A percentile compares a stretch with the other conserved stretches of the same genome.
Conservation (phyloP, 129 eudicot species). For the Ambrosia trifida region DNA sequence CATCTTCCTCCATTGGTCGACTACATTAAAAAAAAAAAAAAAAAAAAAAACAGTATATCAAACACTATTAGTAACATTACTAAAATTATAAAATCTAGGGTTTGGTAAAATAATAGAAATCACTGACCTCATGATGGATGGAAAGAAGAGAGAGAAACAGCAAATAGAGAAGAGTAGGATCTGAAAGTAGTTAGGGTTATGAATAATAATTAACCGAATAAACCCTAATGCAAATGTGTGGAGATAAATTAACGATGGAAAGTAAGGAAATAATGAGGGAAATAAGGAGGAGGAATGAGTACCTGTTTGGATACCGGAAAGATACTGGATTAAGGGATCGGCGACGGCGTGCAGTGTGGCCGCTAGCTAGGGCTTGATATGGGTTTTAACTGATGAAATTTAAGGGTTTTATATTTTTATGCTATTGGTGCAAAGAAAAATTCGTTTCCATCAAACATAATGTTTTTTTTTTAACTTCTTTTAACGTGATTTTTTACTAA, state of each 20-base stretch:
- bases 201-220: background rate
- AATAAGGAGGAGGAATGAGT: background rate
- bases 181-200: conserved; percentile 35
- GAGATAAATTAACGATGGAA: background rate
- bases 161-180: background rate
- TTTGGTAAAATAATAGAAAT: conserved; percentile 20
- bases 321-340: conserved; percentile 13
- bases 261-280: background rate
- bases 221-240: conserved; percentile 16
- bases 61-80: background rate
- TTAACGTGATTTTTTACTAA: background rate
- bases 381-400: background rate
- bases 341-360: conserved; percentile 8
- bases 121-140: conserved; percentile 32
- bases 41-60: background rate
- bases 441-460: background rate
- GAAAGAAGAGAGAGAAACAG: background rate
- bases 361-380: background rate
- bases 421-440: background rate
- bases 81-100: conserved; percentile 15
- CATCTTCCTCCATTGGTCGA: conserved; percentile 94
- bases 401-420: background rate
- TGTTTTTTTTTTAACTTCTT: background rate
- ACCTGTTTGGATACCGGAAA: conserved; percentile 28
- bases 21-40: conserved; percentile 45